A percentile compares a stretch with the other conserved stretches of the same genome.
These are phyloP conservation scores for Xerocomus amazonicus DNA, from an alignment of 1,284 basidiomycete species.

Conservation along the genomic window DNA sequence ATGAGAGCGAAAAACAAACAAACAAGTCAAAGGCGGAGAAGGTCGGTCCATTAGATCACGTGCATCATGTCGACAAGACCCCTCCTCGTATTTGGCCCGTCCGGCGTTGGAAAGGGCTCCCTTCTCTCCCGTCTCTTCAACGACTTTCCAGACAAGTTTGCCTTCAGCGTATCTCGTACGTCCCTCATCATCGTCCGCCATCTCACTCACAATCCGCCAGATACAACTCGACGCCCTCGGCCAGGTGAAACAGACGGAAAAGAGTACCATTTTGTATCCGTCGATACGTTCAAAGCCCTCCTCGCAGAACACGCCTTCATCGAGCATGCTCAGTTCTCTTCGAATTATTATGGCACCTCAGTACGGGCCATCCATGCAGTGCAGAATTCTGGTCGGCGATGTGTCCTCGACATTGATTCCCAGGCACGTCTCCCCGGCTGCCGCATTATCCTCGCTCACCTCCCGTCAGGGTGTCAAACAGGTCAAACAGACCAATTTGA, in stretches of 20 bases:
- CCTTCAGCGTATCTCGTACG: constrained; percentile 93
- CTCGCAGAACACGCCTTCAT: constrained; percentile 66
- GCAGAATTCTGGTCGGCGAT: constrained; percentile 61
- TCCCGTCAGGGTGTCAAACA: constrained; percentile 77
- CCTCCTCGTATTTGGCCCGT: constrained; percentile 79
- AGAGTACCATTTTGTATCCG: constrained; percentile 73
- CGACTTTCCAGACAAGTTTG: constrained; percentile 83
- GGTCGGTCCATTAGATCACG: constrained; percentile 5
- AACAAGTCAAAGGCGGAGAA: constrained; percentile 1
- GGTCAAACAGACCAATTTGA: constrained; percentile 75
- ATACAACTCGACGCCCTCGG: constrained; percentile 88
- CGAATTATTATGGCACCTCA: constrained; percentile 92
- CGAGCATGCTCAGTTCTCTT: constrained; percentile 82
- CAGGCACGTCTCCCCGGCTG: constrained; percentile 47
- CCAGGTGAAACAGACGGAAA: constrained; percentile 81
- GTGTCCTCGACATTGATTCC: constrained; percentile 96
- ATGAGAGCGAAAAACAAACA: constrained; percentile 20
- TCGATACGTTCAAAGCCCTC: constrained; percentile 59
- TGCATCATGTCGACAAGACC: constrained; percentile 46
- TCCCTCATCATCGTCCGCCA: neutral
- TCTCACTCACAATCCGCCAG: constrained; percentile 39
- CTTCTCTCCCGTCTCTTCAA: constrained; percentile 82
- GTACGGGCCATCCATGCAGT: constrained; percentile 64
- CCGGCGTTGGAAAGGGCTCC: constrained; percentile 94
- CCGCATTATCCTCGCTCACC: constrained; percentile 1